Base-by-base conservation (phyloP, 2,329 filamentous ascomycete genomes). In the Phialocephala subalpina region DNA sequence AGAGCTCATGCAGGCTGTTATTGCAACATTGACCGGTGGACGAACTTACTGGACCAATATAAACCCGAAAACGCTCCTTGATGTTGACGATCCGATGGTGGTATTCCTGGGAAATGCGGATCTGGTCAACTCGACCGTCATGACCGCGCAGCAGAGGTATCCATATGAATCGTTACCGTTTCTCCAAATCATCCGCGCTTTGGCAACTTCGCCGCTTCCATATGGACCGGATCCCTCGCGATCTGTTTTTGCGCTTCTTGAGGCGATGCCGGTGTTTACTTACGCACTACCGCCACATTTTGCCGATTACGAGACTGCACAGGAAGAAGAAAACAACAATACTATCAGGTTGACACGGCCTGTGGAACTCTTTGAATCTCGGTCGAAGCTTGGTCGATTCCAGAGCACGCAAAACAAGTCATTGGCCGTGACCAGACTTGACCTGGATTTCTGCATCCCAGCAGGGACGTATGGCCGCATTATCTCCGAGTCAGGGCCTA, bases 121-220 rank as follows among this genome's bases (percentile, higher is more conserved):
- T 16, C 49, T 70, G 12, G 22, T 63, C 36, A 52, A 56, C 11
- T 29, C 45, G 7, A 63, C 76, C 68, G 87, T 97, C 36, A 82
- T 86, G 58, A 86, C 92, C 75, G 89, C 94, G 7, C 85, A 90
- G 52, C 86, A 87, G 67, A 89, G 95, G 63, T 97, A 94, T 75
- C 95, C 95, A 0, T 95, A 92, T 77, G 95, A 97, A 78, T 90
- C 92, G 56, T 79, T 89, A 2, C 93, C 94, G 0, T 93, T 97
- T 73, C 80, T 97, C 67, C 87, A 86, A 61, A 81, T 97, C 45
- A 91, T 89, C 75, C 89, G 88, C 63, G 87, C 86, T 45, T 80
- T 97, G 18, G 86, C 85, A 80, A 88, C 68, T 68, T 84, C 74
- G 78, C 82, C 72, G 71, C 66, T 68, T 59, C 61, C 60, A 12